Evolutionary conservation across 2,329 filamentous ascomycete species (phyloP).

Genomic region (Ascochyta koolunga): DNA sequence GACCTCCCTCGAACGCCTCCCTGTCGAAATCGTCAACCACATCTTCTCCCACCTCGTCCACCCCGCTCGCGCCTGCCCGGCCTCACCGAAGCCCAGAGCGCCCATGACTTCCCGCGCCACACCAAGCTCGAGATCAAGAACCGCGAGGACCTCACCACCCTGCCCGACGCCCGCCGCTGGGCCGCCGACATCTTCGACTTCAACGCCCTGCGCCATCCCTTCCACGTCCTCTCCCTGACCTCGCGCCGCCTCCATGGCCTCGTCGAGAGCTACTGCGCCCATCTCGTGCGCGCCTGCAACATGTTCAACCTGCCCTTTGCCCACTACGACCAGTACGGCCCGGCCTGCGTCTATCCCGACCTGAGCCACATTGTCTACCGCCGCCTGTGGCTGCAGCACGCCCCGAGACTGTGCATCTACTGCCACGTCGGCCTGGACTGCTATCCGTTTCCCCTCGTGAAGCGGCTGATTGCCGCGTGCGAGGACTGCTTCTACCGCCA

Average conservation of each 20-base stretch:
- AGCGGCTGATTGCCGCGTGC: slow-evolving; percentile 29
- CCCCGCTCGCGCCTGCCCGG: slow-evolving; percentile 37
- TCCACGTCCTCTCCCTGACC: slow-evolving; percentile 35
- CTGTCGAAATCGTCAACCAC: slow-evolving; percentile 35
- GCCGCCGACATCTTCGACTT: slow-evolving; percentile 38
- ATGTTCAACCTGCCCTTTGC: slow-evolving; percentile 40
- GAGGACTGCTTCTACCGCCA: slow-evolving; percentile 40
- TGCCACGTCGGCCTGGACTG: slow-evolving; percentile 29
- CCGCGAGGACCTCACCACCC: slow-evolving; percentile 26
- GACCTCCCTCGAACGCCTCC: slow-evolving; percentile 32
- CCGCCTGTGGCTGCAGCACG: slow-evolving; percentile 39
- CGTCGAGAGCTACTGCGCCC: slow-evolving; percentile 35
- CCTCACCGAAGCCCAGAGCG: slow-evolving; percentile 36
- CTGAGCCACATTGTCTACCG: slow-evolving; percentile 37
- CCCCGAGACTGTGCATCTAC: slow-evolving; percentile 36
- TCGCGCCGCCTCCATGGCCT: slow-evolving; percentile 27
- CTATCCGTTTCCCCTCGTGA: slow-evolving; percentile 32
- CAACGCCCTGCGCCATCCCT: slow-evolving; percentile 30
- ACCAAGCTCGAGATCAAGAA: slow-evolving; percentile 28
- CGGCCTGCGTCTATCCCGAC: slow-evolving; percentile 31
- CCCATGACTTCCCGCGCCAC: slow-evolving; percentile 22
- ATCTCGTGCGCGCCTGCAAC: slow-evolving; percentile 35
- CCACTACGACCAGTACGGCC: slow-evolving; percentile 26
- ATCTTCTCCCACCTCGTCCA: slow-evolving; percentile 38
- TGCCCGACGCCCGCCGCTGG: slow-evolving; percentile 34